Evolutionary conservation across 176 grass and related monocot genomes (phyloP).

Genomic region (Secale cereale): DNA sequence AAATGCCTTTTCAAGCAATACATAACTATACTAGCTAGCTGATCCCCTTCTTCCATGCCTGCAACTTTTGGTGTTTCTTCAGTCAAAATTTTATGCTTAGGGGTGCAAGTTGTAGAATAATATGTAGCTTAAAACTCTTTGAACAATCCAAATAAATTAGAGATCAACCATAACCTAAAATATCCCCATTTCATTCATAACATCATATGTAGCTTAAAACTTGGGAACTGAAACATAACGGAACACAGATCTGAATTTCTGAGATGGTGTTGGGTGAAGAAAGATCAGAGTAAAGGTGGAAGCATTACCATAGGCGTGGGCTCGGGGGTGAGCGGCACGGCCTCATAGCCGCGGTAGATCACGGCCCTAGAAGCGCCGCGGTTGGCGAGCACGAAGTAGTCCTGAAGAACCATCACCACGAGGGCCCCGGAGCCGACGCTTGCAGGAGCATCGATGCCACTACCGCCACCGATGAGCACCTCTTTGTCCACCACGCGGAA

Average conservation of each 20-base stretch:
- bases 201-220: background rate
- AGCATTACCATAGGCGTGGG: background rate
- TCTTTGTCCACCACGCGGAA: background rate
- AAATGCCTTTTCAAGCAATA: too few species aligned
- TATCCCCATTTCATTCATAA: background rate
- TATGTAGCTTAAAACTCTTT: background rate
- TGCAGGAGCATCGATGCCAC: background rate
- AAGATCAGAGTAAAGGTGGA: background rate
- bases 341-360: background rate
- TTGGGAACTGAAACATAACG: background rate
- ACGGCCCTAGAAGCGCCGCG: conserved; percentile 7
- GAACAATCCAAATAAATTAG: background rate
- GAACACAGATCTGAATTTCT: background rate
- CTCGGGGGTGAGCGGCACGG: background rate
- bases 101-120: background rate
- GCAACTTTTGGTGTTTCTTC: background rate
- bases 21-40: background rate
- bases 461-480: background rate
- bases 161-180: background rate
- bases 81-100: background rate
- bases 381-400: conserved; percentile 1
- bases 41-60: background rate
- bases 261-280: background rate
- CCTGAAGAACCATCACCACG: background rate
- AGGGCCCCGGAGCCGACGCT: background rate